Percentiles rank a stretch among this genome's conserved stretches.
These are phyloP conservation scores for Penicillium diatomitis DNA, from an alignment of 495 filamentous ascomycete species.

Conservation along the genomic window DNA sequence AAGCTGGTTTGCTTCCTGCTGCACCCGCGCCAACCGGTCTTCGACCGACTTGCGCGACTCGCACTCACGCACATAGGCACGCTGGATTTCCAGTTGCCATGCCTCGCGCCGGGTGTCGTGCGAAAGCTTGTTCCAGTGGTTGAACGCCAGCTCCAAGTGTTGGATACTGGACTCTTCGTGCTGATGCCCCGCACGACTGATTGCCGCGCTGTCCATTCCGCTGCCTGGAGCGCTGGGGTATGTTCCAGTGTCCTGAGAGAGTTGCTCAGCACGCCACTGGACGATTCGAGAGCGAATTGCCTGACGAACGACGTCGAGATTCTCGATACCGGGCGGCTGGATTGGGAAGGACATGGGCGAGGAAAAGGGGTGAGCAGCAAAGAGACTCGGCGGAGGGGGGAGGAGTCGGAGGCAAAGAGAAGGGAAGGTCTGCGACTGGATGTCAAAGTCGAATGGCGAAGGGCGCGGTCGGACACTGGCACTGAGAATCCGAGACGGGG, in stretches of 20 bases:
- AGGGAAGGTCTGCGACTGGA: conserved; percentile 70
- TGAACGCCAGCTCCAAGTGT: conserved; percentile 62
- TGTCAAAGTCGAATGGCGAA: conserved; percentile 73
- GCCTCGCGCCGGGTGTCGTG: conserved; percentile 47
- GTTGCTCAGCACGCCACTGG: conserved; percentile 45
- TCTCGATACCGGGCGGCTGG: conserved; percentile 55
- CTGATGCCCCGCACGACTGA: conserved; percentile 40
- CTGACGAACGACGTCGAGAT: conserved; percentile 58
- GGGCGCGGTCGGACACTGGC: conserved; percentile 30
- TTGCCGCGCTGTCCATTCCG: conserved; percentile 31
- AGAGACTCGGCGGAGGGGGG: conserved; percentile 66
- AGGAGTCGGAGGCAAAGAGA: conserved; percentile 73
- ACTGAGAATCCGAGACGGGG: conserved; percentile 7
- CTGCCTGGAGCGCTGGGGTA: conserved; percentile 17
- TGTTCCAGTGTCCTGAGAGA: conserved; percentile 19
- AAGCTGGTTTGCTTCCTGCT: conserved; percentile 65
- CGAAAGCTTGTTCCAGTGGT: conserved; percentile 57
- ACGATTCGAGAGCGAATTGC: conserved; percentile 57
- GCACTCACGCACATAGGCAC: conserved; percentile 58
- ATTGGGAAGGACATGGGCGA: conserved; percentile 67
- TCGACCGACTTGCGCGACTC: conserved; percentile 56
- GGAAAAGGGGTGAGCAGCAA: conserved; percentile 59
- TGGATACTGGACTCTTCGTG: conserved; percentile 50
- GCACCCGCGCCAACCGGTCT: conserved; percentile 49
- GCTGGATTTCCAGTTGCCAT: conserved; percentile 73